phyloP scores from a whole-genome alignment of 78 protist species.

The Thecamonas trahens region DNA sequence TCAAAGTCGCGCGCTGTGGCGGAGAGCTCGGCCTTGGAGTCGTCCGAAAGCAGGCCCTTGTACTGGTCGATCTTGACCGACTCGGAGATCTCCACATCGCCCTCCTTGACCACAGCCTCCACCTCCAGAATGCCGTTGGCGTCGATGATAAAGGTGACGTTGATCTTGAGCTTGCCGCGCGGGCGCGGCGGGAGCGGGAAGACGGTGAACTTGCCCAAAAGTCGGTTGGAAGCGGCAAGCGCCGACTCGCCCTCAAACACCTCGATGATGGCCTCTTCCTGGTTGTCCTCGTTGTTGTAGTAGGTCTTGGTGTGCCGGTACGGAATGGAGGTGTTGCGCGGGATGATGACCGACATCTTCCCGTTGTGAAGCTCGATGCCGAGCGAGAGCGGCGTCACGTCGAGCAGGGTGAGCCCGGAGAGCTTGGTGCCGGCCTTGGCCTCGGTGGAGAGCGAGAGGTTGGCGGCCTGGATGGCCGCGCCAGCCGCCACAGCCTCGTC shows the following conservation, averaged over 20 bases:
- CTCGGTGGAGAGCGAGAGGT: too few species aligned
- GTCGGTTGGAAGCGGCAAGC: conserved; percentile 92
- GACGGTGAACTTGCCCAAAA: conserved; percentile 89
- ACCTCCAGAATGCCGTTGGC: conserved; percentile 91
- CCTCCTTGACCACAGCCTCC: conserved; percentile 92
- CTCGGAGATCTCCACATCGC: too few species aligned
- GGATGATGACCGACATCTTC: too few species aligned
- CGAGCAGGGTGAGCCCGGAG: conserved; percentile 85
- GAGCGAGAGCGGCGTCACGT: conserved; percentile 94
- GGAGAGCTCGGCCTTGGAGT: too few species aligned
- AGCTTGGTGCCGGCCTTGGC: too few species aligned
- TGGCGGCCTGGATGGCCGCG: conserved; percentile 98
- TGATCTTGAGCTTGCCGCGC: conserved; percentile 71
- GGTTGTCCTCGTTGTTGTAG: conserved; percentile 98
- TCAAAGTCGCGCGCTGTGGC: too few species aligned
- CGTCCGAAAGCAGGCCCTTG: too few species aligned
- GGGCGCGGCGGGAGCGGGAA: conserved; percentile 94
- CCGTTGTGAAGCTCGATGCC: conserved; percentile 95
- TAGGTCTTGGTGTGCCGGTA: conserved; percentile 83
- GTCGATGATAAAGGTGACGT: conserved; percentile 88
- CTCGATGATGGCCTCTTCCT: conserved; percentile 94
- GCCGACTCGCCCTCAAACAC: conserved; percentile 98
- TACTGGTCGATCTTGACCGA: too few species aligned
- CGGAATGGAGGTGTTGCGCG: conserved; percentile 93
- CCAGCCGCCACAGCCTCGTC: conserved; percentile 99